Base-by-base conservation (phyloP, 2,329 filamentous ascomycete genomes). In the Sporothrix euskadiensis region DNA sequence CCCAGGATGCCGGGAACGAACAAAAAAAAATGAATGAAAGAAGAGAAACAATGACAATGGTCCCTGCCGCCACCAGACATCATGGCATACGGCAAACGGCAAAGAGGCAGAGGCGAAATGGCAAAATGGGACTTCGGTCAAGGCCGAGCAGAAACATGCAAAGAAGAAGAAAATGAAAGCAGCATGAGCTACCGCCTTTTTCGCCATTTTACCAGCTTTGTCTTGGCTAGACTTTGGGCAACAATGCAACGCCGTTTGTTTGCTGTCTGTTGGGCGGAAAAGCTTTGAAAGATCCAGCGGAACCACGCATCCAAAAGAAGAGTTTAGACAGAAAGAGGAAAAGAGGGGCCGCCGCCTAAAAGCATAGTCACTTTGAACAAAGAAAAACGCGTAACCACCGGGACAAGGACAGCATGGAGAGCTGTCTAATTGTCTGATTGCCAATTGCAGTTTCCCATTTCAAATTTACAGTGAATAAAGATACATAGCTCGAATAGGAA, bases 21-120 rank as follows among this genome's bases (percentile, higher is more conserved):
- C 49, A 41, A 22, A 30, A 56, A 56, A 2, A 4, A 56, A 44
- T 3, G 61, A 54, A 66, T 12, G n/a, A 49, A 49, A 57, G 2
- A 52, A 57, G 47, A 71, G 22, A n/a, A 57, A 44, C 39, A 63
- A 49, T 30, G 32, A 1, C 44, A 65, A 22, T 30, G n/a, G 39
- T 30, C 3, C 56, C 9, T 19, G 14, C 41, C 65, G 41, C 69
- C 56, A 57, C 49, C 49, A 30, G 30, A 32, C 22, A 59, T n/a
- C 56, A 26, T n/a, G 30, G 14, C 30, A 54, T 4, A 39, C 26
- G 26, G 26, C 14, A 44, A 52, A 39, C 26, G 57, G 44, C 30
- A 26, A 39, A 63, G 52, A 52, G 41, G 56, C 69, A 71, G n/a
- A 69, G 26, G 44, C 30, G 30, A 69, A 22, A 44, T 63, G 59